A percentile compares a stretch with the other conserved stretches of the same genome.
These are phyloP conservation scores for Cladosporium austrohemisphaericum DNA, from an alignment of 2,329 filamentous ascomycete species.

Conservation along the genomic window DNA sequence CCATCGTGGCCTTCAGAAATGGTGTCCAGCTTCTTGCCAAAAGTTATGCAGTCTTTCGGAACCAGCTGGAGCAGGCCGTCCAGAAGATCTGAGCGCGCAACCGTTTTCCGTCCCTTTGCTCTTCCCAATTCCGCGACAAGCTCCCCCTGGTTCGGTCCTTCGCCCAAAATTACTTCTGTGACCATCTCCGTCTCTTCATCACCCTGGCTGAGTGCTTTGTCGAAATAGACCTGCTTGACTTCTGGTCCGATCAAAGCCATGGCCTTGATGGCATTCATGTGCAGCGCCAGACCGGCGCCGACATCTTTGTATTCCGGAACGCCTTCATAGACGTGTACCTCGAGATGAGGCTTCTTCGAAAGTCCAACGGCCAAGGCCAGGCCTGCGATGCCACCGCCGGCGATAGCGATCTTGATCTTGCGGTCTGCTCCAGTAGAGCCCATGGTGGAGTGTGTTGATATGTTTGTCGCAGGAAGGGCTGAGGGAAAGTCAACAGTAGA, in stretches of 20 bases:
- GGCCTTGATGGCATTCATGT: constrained; percentile 52
- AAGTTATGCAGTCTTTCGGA: constrained; percentile 40
- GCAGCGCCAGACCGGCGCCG: constrained; percentile 49
- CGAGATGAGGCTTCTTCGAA: constrained; percentile 38
- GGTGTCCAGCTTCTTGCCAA: constrained; percentile 41
- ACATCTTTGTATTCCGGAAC: constrained; percentile 46
- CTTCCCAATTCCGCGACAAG: constrained; percentile 36
- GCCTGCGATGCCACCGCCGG: constrained; percentile 52
- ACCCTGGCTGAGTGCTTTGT: constrained; percentile 47
- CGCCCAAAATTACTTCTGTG: constrained; percentile 33
- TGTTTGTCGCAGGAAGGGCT: background rate
- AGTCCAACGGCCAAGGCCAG: constrained; percentile 48
- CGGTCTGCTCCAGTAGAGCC: constrained; percentile 12
- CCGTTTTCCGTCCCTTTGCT: constrained; percentile 34
- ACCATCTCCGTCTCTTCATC: constrained; percentile 35
- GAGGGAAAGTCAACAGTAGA: background rate
- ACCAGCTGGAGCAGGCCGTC: constrained; percentile 47
- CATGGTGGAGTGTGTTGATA: background rate
- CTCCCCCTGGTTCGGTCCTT: constrained; percentile 39
- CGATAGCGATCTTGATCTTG: constrained; percentile 43
- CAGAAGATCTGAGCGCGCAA: constrained; percentile 50
- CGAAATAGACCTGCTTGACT: constrained; percentile 46
- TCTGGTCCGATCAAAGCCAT: constrained; percentile 37
- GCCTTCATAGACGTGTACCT: constrained; percentile 50
- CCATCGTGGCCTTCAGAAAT: constrained; percentile 32